Percentiles rank a stretch among this genome's conserved stretches.
Conservation (phyloP, 2,329 filamentous ascomycete genomes). For the Scytalidium sp. region DNA sequence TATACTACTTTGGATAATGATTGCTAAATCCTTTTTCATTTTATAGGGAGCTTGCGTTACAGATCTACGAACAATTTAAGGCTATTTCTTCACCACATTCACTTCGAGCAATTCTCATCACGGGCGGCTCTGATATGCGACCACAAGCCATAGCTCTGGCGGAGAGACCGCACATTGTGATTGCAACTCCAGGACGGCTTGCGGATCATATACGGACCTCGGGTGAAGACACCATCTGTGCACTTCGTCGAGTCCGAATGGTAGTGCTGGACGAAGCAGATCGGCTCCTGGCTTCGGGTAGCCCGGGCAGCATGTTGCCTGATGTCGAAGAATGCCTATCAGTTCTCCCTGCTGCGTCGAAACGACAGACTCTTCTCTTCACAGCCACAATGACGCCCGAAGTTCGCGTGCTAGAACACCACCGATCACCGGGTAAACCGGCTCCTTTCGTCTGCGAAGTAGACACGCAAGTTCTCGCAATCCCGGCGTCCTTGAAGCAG, state of each 20-base stretch:
- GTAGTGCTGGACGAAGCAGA: slow-evolving; percentile 97
- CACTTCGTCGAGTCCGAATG: slow-evolving; percentile 73
- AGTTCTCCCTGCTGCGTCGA: slow-evolving; percentile 70
- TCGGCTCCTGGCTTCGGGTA: slow-evolving; percentile 71
- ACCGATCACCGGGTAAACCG: slow-evolving; percentile 63
- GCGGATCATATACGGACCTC: slow-evolving; percentile 93
- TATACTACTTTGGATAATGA: background rate
- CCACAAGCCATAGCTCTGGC: slow-evolving; percentile 82
- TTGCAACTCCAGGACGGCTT: slow-evolving; percentile 88
- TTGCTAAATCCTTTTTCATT: background rate
- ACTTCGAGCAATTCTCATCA: slow-evolving; percentile 85
- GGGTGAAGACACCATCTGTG: slow-evolving; percentile 84
- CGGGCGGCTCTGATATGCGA: slow-evolving; percentile 90
- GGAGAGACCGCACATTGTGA: slow-evolving; percentile 82
- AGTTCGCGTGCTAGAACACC: slow-evolving; percentile 77
- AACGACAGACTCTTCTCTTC: slow-evolving; percentile 92
- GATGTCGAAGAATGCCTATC: slow-evolving; percentile 88
- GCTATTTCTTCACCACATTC: slow-evolving; percentile 86
- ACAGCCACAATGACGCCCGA: slow-evolving; percentile 94
- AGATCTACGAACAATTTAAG: slow-evolving; percentile 95
- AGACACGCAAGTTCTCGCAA: slow-evolving; percentile 69
- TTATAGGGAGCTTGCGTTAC: slow-evolving; percentile 78
- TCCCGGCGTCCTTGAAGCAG: slow-evolving; percentile 79
- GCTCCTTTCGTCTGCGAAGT: slow-evolving; percentile 89
- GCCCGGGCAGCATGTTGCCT: slow-evolving; percentile 84